Conservation (phyloP, 345 rosid genomes). For the Heritiera fomes region DNA sequence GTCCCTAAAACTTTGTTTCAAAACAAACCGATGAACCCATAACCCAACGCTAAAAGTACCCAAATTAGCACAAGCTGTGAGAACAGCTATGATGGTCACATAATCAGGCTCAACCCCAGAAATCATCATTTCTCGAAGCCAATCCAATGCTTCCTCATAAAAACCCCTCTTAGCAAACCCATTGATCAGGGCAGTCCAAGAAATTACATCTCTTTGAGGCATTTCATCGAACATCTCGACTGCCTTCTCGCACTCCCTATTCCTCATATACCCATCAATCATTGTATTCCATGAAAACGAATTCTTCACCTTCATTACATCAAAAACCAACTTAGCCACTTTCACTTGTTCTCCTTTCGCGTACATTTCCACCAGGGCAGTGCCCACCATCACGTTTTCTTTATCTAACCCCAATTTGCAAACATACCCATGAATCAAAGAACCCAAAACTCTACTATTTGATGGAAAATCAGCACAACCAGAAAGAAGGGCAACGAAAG, state of each 20-base stretch:
- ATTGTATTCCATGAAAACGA: slow-evolving; percentile 73
- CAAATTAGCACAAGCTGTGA: slow-evolving; percentile 60
- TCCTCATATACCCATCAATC: slow-evolving; percentile 64
- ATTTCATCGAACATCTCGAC: slow-evolving; percentile 53
- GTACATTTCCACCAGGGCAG: slow-evolving; percentile 62
- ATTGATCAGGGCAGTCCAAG: slow-evolving; percentile 79
- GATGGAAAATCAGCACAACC: slow-evolving; percentile 49
- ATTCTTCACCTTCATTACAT: slow-evolving; percentile 48
- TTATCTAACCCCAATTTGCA: slow-evolving; percentile 56
- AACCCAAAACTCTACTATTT: slow-evolving; percentile 38
- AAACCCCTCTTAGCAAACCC: slow-evolving; percentile 60
- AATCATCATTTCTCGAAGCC: slow-evolving; percentile 66
- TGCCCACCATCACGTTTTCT: slow-evolving; percentile 64
- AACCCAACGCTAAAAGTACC: slow-evolving; percentile 63
- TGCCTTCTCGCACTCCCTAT: slow-evolving; percentile 45
- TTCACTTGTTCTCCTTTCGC: slow-evolving; percentile 46
- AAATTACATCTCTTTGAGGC: slow-evolving; percentile 56
- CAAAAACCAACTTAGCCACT: slow-evolving; percentile 57
- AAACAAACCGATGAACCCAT: slow-evolving; percentile 56
- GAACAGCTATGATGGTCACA: slow-evolving; percentile 56
- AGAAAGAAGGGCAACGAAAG: slow-evolving; percentile 54
- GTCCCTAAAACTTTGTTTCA: slow-evolving; percentile 42
- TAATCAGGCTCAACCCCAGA: slow-evolving; percentile 58
- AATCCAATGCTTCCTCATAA: slow-evolving; percentile 52
- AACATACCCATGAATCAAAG: slow-evolving; percentile 58